Base-by-base conservation (phyloP, 2,329 filamentous ascomycete species). In the Aspergillus fischeri region DNA sequence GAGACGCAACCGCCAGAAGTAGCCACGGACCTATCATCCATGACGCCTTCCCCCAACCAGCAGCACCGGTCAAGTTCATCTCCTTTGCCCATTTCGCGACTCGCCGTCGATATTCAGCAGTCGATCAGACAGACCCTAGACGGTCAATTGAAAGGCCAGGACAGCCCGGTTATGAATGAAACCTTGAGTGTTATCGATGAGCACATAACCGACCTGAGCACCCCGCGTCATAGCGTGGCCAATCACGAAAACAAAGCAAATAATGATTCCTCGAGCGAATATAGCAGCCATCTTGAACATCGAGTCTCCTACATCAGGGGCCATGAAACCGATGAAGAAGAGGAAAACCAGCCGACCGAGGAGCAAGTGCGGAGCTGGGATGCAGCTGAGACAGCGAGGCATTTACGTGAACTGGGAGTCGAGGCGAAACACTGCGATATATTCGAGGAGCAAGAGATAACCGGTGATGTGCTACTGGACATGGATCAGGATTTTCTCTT, bases 401-500 rank as follows among this genome's bases (percentile, higher is more conserved):
- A 96, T 70, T 80, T 99, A 44, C 92, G 94, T 65, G 89, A 89
- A 1, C 79, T 86, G 3, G 92, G 92, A 6, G 89, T 97, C 7
- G 93, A 97, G 72, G 86, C 88, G 67, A 87, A 87, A 64, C 93
- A 97, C 66, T 99, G 94, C 70, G 89, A 96, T 63, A 90, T 97
- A 3, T 99, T 99, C 68, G 83, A 88, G 65, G 92, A 97, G 68
- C 93, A 99, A 74, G 94, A 99, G 73, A 97, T 99, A 57, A 88
- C 90, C 2, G 94, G 94, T 51, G 92, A 97, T 67, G 93, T 97
- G 3, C 78, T 99, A 42, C 77, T 99, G 53, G 91, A 90, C 53
- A 96, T 97, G 91, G 92, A 97, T 67, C 93, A 97, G 76, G 90
- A 91, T 56, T 95, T 94, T 42, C 81, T 97, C 17, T 96, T 97